These are phyloP conservation scores for Ustilago tritici DNA, from an alignment of 1,284 basidiomycete species.

Conservation along the genomic window DNA sequence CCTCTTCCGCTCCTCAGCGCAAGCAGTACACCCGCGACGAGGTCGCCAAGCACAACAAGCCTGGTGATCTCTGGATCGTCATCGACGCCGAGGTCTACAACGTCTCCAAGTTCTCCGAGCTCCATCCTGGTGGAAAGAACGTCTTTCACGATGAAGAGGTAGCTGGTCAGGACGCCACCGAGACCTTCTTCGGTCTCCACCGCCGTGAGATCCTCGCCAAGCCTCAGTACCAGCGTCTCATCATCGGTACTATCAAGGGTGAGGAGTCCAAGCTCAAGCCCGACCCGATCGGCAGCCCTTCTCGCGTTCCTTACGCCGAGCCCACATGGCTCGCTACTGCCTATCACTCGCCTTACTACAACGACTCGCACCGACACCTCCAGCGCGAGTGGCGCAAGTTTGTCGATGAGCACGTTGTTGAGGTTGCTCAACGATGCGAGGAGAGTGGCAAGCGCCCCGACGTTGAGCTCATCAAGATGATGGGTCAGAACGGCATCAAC, in stretches of 20 bases:
- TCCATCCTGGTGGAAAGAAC: slow-evolving; percentile 67
- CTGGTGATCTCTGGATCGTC: slow-evolving; percentile 89
- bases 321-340: slow-evolving; percentile 60
- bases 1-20: slow-evolving; percentile 37
- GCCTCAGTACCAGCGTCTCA: slow-evolving; percentile 61
- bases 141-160: slow-evolving; percentile 67
- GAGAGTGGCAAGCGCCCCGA: slow-evolving; percentile 80
- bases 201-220: slow-evolving; percentile 64
- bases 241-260: slow-evolving; percentile 65
- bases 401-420: slow-evolving; percentile 86
- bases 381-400: slow-evolving; percentile 69
- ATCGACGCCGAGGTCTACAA: slow-evolving; percentile 69
- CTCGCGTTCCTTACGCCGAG: slow-evolving; percentile 69
- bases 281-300: slow-evolving; percentile 59
- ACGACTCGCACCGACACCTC: slow-evolving; percentile 69
- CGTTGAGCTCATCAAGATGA: slow-evolving; percentile 71
- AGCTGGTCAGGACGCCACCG: slow-evolving; percentile 68
- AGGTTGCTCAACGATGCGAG: slow-evolving; percentile 83
- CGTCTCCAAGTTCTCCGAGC: slow-evolving; percentile 67
- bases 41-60: slow-evolving; percentile 88
- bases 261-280: slow-evolving; percentile 64
- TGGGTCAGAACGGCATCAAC: slow-evolving; percentile 67
- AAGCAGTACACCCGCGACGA: slow-evolving; percentile 78
- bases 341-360: slow-evolving; percentile 70
- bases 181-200: slow-evolving; percentile 69